Evolutionary conservation across 2,329 filamentous ascomycete genomes (phyloP).

Genomic region (Aspergillus sp.): DNA sequence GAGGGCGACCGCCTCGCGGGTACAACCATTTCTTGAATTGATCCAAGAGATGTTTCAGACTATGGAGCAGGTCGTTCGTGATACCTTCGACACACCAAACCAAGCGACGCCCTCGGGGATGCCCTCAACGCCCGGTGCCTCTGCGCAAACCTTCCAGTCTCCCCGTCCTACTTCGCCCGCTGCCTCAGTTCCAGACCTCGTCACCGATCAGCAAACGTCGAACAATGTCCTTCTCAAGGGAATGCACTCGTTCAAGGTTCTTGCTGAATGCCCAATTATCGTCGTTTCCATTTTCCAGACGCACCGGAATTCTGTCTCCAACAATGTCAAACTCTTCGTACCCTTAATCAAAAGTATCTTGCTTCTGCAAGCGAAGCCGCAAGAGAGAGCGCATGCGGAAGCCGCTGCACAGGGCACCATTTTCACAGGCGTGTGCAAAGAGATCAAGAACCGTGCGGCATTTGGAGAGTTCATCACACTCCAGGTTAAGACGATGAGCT

Average conservation of each 20-base stretch:
- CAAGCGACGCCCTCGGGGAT: conserved; percentile 57
- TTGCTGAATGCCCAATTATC: conserved; percentile 97
- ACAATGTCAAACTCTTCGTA: conserved; percentile 90
- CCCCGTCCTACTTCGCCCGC: conserved; percentile 89
- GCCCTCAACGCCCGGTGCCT: conserved; percentile 57
- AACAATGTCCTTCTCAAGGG: conserved; percentile 82
- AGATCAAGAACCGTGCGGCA: conserved; percentile 89
- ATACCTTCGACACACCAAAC: conserved; percentile 84
- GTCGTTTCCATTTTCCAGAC: conserved; percentile 98
- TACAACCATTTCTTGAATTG: conserved; percentile 85
- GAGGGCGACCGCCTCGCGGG: conserved; percentile 77
- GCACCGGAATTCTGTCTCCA: conserved; percentile 75
- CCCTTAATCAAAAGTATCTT: conserved; percentile 91
- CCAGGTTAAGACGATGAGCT: conserved; percentile 99
- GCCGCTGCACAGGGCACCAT: conserved; percentile 78
- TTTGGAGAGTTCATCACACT: conserved; percentile 98
- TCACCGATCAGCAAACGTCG: conserved; percentile 81
- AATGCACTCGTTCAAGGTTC: conserved; percentile 98
- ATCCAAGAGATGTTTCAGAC: conserved; percentile 96
- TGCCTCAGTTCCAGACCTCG: conserved; percentile 77
- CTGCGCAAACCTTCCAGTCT: conserved; percentile 74
- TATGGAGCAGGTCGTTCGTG: conserved; percentile 91
- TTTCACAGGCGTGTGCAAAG: conserved; percentile 89
- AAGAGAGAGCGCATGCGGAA: conserved; percentile 88
- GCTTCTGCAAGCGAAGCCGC: conserved; percentile 85